phyloP scores from a whole-genome alignment of 2,329 filamentous ascomycete species.

The Paecilomyces variotii region DNA sequence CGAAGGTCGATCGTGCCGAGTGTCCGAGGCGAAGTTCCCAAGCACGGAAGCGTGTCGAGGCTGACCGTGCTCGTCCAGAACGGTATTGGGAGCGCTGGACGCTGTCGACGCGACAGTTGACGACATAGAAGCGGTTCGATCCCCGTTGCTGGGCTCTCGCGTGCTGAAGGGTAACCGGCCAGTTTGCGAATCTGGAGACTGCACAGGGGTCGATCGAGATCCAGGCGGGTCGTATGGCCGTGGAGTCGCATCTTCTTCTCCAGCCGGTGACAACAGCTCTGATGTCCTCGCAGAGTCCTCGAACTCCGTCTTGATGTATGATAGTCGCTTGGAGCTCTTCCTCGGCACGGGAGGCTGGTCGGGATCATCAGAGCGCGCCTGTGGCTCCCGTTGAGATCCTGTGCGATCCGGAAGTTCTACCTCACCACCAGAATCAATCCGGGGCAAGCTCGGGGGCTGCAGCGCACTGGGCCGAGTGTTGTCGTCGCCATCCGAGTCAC shows the following conservation, averaged over 20 bases:
- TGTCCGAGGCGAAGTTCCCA: conserved; percentile 18
- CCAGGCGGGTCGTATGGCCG: conserved; percentile 4
- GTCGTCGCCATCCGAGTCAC: conserved; percentile 19
- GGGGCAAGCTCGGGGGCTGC: conserved; percentile 51
- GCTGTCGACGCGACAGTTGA: conserved; percentile 29
- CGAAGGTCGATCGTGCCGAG: conserved; percentile 32
- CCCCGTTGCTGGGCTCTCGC: conserved; percentile 27
- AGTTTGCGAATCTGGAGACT: conserved; percentile 13
- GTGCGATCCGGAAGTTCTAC: conserved; percentile 59
- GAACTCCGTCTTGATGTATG: conserved; percentile 9
- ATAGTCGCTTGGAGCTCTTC: conserved; percentile 59
- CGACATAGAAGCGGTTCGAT: conserved; percentile 28
- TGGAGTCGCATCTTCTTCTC: conserved; percentile 12
- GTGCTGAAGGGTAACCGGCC: conserved; percentile 37
- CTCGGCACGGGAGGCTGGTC: conserved; percentile 51
- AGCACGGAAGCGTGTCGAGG: conserved; percentile 21
- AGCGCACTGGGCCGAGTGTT: conserved; percentile 15
- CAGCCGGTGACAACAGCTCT: conserved; percentile 9
- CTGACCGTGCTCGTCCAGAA: conserved; percentile 17
- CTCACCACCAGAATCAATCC: conserved; percentile 50
- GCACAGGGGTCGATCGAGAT: conserved; percentile 5
- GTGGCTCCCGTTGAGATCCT: conserved; percentile 51
- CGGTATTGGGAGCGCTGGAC: conserved; percentile 24
- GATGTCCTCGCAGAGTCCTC: conserved; percentile 7
- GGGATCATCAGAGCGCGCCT: conserved; percentile 29